Evolutionary conservation across 139 green algal genomes (phyloP).

Genomic region (Coccomyxa sp.): DNA sequence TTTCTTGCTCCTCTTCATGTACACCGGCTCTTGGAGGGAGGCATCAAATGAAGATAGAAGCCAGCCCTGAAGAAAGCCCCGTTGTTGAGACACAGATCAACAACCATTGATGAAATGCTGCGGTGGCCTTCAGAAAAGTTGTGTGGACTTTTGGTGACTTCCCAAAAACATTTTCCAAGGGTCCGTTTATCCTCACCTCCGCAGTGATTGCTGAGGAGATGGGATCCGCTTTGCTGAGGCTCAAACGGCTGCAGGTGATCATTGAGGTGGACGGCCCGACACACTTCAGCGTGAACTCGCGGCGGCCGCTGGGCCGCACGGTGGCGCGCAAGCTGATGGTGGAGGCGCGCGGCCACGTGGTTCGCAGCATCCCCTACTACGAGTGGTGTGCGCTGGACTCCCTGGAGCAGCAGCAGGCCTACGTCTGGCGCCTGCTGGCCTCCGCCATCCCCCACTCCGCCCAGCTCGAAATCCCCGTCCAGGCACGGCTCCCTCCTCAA

Average conservation of each 20-base stretch:
- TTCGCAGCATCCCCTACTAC: constrained; percentile 32
- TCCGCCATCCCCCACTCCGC: background rate
- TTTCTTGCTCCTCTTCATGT: too few relatives aligned
- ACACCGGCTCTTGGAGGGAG: too few relatives aligned
- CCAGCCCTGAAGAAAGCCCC: too few relatives aligned
- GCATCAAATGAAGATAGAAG: too few relatives aligned
- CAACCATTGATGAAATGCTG: too few relatives aligned
- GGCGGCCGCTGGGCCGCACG: constrained; percentile 29
- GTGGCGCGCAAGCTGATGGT: constrained; percentile 26
- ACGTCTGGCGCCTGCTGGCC: constrained; percentile 31
- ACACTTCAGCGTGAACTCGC: constrained; percentile 34
- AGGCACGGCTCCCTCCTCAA: too few relatives aligned
- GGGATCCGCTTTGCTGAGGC: background rate
- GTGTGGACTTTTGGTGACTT: too few relatives aligned
- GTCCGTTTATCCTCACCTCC: too few relatives aligned
- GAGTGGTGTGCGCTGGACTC: constrained; percentile 21
- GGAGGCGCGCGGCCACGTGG: constrained; percentile 18
- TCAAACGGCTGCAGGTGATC: constrained; percentile 16
- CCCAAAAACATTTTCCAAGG: too few relatives aligned
- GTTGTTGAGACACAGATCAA: too few relatives aligned
- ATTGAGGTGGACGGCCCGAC: constrained; percentile 30
- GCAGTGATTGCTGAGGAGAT: too few relatives aligned
- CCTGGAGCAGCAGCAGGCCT: constrained; percentile 19
- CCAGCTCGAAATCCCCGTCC: background rate
- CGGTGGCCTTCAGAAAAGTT: too few relatives aligned